These are phyloP conservation scores for Lecanicillium sp. DNA, from an alignment of 2,329 filamentous ascomycete genomes.

Conservation along the genomic window DNA sequence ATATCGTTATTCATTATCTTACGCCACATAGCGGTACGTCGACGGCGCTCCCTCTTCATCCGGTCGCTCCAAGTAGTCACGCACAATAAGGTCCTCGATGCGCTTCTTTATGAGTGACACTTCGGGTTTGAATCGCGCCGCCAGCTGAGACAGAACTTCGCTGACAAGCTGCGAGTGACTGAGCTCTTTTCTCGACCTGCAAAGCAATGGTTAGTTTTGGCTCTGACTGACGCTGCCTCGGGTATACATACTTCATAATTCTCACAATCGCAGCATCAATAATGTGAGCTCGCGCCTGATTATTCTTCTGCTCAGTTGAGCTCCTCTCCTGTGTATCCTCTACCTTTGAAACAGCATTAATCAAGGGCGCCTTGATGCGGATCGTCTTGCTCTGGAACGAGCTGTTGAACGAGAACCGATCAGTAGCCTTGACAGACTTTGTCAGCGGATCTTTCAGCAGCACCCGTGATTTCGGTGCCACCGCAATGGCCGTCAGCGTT, in stretches of 20 bases:
- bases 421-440: slow-evolving; percentile 68
- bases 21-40: slow-evolving; percentile 67
- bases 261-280: slow-evolving; percentile 72
- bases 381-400: slow-evolving; percentile 75
- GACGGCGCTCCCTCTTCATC: slow-evolving; percentile 59
- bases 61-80: slow-evolving; percentile 67
- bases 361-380: slow-evolving; percentile 83
- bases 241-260: slow-evolving; percentile 71
- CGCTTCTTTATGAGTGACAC: slow-evolving; percentile 71
- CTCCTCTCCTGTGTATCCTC: slow-evolving; percentile 65
- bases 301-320: slow-evolving; percentile 68
- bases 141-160: slow-evolving; percentile 65
- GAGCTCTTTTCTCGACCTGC: slow-evolving; percentile 65
- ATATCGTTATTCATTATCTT: slow-evolving; percentile 13
- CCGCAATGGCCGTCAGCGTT: slow-evolving; percentile 72
- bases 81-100: slow-evolving; percentile 69
- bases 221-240: neutral
- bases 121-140: slow-evolving; percentile 65
- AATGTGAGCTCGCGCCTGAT: slow-evolving; percentile 61
- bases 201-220: slow-evolving; percentile 18
- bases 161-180: slow-evolving; percentile 61
- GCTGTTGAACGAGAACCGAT: slow-evolving; percentile 76
- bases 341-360: slow-evolving; percentile 74
- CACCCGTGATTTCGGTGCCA: slow-evolving; percentile 76
- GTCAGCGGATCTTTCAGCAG: slow-evolving; percentile 72